These are phyloP conservation scores for Platanthera zijinensis DNA, from an alignment of 106 monocot species.

Conservation along the genomic window DNA sequence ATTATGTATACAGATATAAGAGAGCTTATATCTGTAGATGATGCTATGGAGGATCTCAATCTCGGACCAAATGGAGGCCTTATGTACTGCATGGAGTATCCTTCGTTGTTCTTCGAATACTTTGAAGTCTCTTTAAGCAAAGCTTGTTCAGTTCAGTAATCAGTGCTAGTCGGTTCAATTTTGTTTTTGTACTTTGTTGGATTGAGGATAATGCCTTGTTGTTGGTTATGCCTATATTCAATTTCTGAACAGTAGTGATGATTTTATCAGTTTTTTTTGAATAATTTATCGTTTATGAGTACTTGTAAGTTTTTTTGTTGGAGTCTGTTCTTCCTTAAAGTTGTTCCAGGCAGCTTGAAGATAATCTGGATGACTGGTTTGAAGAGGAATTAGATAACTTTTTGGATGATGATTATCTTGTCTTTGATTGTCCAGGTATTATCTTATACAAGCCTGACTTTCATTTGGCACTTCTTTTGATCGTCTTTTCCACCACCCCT, in stretches of 20 bases:
- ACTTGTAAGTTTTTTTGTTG: neutral
- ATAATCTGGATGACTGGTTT: constrained; percentile 85
- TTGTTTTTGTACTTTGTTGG: neutral
- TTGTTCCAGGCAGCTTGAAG: constrained; percentile 61
- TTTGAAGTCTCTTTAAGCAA: neutral
- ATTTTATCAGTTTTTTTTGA: neutral
- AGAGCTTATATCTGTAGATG: constrained; percentile 85
- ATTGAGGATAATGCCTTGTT: neutral
- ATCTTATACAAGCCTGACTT: neutral
- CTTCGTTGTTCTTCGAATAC: constrained; percentile 13
- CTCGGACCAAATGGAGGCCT: constrained; percentile 89
- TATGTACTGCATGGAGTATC: constrained; percentile 98
- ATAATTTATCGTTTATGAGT: neutral
- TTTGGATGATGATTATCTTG: constrained; percentile 93
- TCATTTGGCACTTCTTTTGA: neutral
- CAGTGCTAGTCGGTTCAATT: neutral
- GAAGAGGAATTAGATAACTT: constrained; percentile 76
- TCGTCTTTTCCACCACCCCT: neutral
- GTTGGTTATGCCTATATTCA: neutral
- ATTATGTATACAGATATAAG: constrained; percentile 61
- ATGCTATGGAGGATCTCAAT: constrained; percentile 91
- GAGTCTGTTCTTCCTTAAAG: constrained; percentile 29
- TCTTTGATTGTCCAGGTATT: constrained; percentile 96
- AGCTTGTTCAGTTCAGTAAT: neutral
- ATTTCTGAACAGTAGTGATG: neutral